Evolutionary conservation across 441 rosid species (phyloP).

Genomic region (Rhodomyrtus psidioides): DNA sequence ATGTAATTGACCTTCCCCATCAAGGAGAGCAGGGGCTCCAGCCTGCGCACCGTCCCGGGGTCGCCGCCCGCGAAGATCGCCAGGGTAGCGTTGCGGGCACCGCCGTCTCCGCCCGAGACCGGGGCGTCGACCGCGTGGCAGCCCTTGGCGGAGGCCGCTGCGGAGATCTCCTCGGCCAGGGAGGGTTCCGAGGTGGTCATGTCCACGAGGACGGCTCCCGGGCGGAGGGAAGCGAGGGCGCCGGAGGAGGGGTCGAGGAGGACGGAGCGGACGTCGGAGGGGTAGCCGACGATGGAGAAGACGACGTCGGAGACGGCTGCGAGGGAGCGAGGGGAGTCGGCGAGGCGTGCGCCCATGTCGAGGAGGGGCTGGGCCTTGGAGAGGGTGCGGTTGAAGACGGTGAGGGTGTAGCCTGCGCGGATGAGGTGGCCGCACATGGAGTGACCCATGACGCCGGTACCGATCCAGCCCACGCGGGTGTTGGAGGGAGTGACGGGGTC

Average conservation of each 20-base stretch:
- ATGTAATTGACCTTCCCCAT: slow-evolving; percentile 79
- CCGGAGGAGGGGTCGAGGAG: slow-evolving; percentile 62
- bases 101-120: slow-evolving; percentile 83
- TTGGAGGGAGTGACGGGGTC: slow-evolving; percentile 35
- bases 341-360: slow-evolving; percentile 60
- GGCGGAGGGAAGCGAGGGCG: slow-evolving; percentile 57
- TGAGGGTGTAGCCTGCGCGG: slow-evolving; percentile 69
- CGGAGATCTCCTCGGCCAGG: slow-evolving; percentile 54
- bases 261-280: slow-evolving; percentile 77
- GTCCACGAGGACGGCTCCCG: slow-evolving; percentile 71
- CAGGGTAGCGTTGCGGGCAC: slow-evolving; percentile 56
- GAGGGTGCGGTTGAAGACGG: slow-evolving; percentile 74
- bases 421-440: slow-evolving; percentile 78
- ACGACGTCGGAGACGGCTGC: slow-evolving; percentile 75
- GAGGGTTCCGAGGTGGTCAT: slow-evolving; percentile 96
- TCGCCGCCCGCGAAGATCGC: slow-evolving; percentile 87
- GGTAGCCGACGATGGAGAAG: slow-evolving; percentile 86
- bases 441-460: slow-evolving; percentile 81
- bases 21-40: slow-evolving; percentile 54
- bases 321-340: slow-evolving; percentile 48
- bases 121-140: slow-evolving; percentile 76
- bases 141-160: slow-evolving; percentile 36
- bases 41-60: slow-evolving; percentile 25
- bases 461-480: slow-evolving; percentile 88
- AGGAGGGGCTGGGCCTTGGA: slow-evolving; percentile 74